Evolutionary conservation across 371 early-diverging fungal species (phyloP), one percentile per base, ranked within the genome.

Genomic region (Batkoa obscura): DNA sequence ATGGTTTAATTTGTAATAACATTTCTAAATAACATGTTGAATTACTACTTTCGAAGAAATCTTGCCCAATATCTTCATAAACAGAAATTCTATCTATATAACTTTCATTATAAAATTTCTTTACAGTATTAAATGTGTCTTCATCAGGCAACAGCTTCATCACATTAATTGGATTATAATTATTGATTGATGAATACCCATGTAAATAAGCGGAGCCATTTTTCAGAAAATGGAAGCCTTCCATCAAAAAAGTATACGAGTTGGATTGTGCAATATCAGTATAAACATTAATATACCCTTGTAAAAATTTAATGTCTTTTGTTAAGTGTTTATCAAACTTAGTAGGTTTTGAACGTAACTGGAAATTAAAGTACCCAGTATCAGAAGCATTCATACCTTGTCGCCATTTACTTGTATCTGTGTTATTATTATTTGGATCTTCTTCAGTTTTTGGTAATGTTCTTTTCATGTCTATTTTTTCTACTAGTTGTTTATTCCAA

Each of bases 131-230:
- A 32, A 31, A 48, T 10, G 49, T 48, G 9, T 30, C 30, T 23
- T 55, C 34, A 15, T 41, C 55, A 41, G 55, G 55, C 17, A 55
- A 32, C 43, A 55, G 12, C 2, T 8, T 31, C n/a, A 55, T 13
- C 2, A 55, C 6, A 32, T 55, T 41, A 5, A 17, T 42, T 15
- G 55, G 55, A 15, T 55, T 31, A 33, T 55, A 55, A 5, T 38
- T 6, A 2, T 32, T 35, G n/a, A 33, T 33, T 23, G 55, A 55
- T 4, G n/a, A 15, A 23, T 55, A 55, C 4, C 55, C 55, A 45
- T 55, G 55, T 8, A 55, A 30, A n/a, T 55, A 55, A 12, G 43
- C 13, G 33, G 55, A 43, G 3, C 55, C 55, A 32, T 55, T 55
- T 13, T 42, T 15, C 13, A 4, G 3, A 13, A 31, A 8, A 34